Percentiles rank a stretch among this genome's conserved stretches.
These are phyloP conservation scores for Amaranthus tricolor DNA, from an alignment of 179 eudicot genomes.

Conservation along the genomic window DNA sequence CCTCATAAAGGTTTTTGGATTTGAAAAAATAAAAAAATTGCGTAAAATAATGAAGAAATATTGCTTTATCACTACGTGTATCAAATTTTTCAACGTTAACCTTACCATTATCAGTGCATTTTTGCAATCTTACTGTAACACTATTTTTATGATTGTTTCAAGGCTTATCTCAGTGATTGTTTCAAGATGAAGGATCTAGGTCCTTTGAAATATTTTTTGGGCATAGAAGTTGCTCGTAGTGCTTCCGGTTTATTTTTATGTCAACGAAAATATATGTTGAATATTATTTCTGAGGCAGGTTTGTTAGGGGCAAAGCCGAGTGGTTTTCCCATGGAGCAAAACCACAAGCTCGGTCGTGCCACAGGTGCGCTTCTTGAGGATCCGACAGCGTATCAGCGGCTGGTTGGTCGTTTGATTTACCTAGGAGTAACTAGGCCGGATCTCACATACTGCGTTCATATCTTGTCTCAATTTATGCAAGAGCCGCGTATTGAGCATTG, in stretches of 20 bases:
- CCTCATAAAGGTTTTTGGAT: too few relatives aligned
- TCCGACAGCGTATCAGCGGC: not conserved
- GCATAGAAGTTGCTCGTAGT: too few relatives aligned
- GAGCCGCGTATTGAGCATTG: constrained; percentile 11
- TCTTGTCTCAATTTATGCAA: not conserved
- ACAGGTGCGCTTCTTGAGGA: not conserved
- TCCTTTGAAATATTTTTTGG: too few relatives aligned
- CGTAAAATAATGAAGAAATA: too few relatives aligned
- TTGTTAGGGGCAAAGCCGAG: not conserved
- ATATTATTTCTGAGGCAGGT: not conserved
- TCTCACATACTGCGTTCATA: not conserved
- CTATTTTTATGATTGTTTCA: too few relatives aligned
- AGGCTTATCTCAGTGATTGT: not conserved
- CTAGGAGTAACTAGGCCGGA: not conserved
- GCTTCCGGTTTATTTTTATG: not conserved
- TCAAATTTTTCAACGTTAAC: too few relatives aligned
- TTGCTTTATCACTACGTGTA: too few relatives aligned
- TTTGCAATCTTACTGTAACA: too few relatives aligned
- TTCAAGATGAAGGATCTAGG: not conserved
- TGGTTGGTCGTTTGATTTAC: not conserved
- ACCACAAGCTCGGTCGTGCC: not conserved
- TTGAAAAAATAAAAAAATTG: too few relatives aligned
- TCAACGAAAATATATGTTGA: not conserved
- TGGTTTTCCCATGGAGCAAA: not conserved
- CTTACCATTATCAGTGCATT: too few relatives aligned